Evolutionary conservation across 2,329 filamentous ascomycete species (phyloP).

Genomic region (Paramyrothecium roridum): DNA sequence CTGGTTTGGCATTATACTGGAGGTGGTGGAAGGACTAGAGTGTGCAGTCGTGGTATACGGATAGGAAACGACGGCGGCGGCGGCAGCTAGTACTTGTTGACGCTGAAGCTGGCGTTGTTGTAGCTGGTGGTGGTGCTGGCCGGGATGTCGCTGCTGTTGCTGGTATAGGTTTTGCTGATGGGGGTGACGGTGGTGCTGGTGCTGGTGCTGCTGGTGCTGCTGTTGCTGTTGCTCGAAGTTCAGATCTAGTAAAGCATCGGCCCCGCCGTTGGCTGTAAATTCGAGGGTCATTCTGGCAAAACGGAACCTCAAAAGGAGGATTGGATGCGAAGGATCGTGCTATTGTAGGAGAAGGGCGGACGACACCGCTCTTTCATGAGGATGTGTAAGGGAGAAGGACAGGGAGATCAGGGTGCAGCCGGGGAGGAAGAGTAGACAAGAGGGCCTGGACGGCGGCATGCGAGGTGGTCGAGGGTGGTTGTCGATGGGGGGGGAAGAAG

Average conservation of each 20-base stretch:
- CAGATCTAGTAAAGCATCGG: conserved; percentile 60
- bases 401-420: conserved; percentile 16
- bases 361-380: conserved; percentile 43
- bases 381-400: conserved; percentile 24
- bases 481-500: conserved; percentile 31
- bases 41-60: conserved; percentile 16
- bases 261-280: conserved; percentile 52
- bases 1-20: conserved; percentile 31
- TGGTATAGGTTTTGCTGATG: conserved; percentile 11
- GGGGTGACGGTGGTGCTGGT: conserved; percentile 19
- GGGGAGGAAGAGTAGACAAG: conserved; percentile 6
- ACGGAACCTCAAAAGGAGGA: conserved; percentile 27
- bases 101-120: conserved; percentile 17
- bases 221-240: conserved; percentile 56
- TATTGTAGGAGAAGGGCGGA: conserved; percentile 32
- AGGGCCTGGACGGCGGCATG: conserved; percentile 1
- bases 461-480: conserved; percentile 16
- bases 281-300: conserved; percentile 53
- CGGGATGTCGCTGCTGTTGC: background rate
- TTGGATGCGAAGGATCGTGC: conserved; percentile 24
- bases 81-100: conserved; percentile 21
- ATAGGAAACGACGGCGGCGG: conserved; percentile 5
- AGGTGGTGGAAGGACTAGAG: conserved; percentile 27
- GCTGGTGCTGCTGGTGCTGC: conserved; percentile 28
- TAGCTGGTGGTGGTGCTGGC: background rate